Evolutionary conservation across 1,139 yeast species (phyloP), one percentile per base, ranked within the genome.

Genomic region (Yamadazyma sp.): DNA sequence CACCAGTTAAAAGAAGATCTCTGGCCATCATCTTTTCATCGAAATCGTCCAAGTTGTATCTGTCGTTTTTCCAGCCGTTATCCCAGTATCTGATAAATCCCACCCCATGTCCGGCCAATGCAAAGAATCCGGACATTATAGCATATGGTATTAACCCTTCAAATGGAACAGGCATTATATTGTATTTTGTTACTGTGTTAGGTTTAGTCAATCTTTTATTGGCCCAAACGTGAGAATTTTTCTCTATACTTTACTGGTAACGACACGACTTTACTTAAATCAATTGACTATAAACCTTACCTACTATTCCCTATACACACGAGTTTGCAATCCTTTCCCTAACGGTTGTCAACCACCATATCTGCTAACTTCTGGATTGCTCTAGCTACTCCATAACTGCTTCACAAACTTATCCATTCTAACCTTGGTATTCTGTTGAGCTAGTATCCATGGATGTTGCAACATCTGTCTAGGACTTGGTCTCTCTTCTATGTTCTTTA

Each of bases 401-500:
- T 66, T 67, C 16, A 92, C 88, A 62, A 92, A 86, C 59, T 80
- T 82, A 50, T 81, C 95, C 97, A 92, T 92, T 50, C 82, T 78
- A 11, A 90, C 95, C 35, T 65, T 70, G 54, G 82, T 77, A 45
- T 69, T 72, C 60, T 76, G 76, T 60, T 86, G 95, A 4, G 88
- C 87, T 15, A 76, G 64, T 41, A 88, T 71, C 97, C 97, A 90
- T 2, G 97, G 97, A 64, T 90, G 97, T 39, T 70, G 74, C 38
- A 92, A 70, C 92, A 92, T 86, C 56, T 90, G 96, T 48, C 94
- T 72, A 10, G 98, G 98, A 40, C 90, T 80, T 6, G 97, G 96
- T 41, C 98, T 70, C 47, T 82, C 82, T 27, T 70, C 73, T 23
- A 88, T 80, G 44, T 88, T 87, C 54, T 89, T 90, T 50, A 79